Conservation (phyloP, 345 rosid species). For the Camelina neglecta region DNA sequence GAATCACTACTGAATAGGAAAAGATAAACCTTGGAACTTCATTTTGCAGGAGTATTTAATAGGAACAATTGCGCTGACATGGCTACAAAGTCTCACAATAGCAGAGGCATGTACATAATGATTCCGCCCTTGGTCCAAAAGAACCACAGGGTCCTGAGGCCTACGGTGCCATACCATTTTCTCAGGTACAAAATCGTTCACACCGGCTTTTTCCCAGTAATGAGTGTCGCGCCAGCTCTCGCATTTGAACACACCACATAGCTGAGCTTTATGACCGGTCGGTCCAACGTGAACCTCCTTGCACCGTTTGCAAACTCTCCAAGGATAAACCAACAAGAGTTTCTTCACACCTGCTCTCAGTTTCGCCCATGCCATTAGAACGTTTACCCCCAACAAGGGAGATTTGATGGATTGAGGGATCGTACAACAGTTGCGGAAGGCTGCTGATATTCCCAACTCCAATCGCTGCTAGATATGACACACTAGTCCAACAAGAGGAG, state of each 20-base stretch:
- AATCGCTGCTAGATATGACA: too few relatives aligned
- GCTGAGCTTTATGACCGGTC: constrained; percentile 81
- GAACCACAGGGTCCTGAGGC: constrained; percentile 80
- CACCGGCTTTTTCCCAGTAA: constrained; percentile 77
- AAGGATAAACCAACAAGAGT: constrained; percentile 65
- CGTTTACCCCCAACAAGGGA: too few relatives aligned
- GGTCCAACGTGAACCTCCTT: constrained; percentile 83
- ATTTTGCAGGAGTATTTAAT: constrained; percentile 65
- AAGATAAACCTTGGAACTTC: constrained; percentile 70
- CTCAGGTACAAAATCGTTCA: constrained; percentile 77
- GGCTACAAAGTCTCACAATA: constrained; percentile 70
- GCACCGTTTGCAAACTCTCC: constrained; percentile 75
- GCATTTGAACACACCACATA: constrained; percentile 80
- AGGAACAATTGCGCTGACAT: constrained; percentile 70
- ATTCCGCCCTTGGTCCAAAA: constrained; percentile 61
- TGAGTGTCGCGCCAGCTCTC: constrained; percentile 80
- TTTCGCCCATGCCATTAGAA: too few relatives aligned
- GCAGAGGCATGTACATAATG: constrained; percentile 92
- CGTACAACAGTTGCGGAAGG: too few relatives aligned
- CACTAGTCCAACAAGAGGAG: too few relatives aligned
- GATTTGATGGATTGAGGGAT: too few relatives aligned
- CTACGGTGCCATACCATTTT: constrained; percentile 79
- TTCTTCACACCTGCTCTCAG: constrained; percentile 60
- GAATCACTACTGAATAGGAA: constrained; percentile 30
- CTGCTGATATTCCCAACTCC: too few relatives aligned